A percentile compares a stretch with the other conserved stretches of the same genome.
phyloP scores from a whole-genome alignment of 805 yeast species.

The Debaryomyces hansenii region DNA sequence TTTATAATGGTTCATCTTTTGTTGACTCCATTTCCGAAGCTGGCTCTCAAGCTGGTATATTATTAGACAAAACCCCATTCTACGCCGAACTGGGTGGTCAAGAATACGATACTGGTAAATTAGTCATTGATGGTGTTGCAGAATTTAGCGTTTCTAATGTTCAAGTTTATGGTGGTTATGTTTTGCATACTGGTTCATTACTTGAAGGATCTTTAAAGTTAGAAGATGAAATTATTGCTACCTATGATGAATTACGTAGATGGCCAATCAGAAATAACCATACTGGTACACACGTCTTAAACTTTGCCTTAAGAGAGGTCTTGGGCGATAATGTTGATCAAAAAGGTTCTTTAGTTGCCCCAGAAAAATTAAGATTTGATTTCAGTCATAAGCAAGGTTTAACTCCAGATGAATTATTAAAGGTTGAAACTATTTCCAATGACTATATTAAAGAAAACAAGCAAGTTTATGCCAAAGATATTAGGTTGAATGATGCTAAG shows the following conservation, averaged over 20 bases:
- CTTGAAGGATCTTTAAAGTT: conserved; percentile 73
- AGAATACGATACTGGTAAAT: conserved; percentile 91
- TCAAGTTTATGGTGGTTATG: conserved; percentile 91
- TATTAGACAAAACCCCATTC: conserved; percentile 88
- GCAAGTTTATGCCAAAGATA: conserved; percentile 80
- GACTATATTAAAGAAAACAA: conserved; percentile 68
- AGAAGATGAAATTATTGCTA: conserved; percentile 74
- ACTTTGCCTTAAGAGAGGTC: conserved; percentile 82
- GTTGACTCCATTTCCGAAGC: conserved; percentile 43
- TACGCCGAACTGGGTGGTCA: conserved; percentile 99
- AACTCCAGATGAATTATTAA: conserved; percentile 63
- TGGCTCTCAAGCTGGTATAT: conserved; percentile 64
- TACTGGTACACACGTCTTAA: conserved; percentile 95
- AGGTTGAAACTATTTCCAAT: conserved; percentile 75
- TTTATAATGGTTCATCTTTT: conserved; percentile 67
- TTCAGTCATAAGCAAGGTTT: conserved; percentile 91
- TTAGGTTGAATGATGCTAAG: conserved; percentile 69
- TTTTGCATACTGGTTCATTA: conserved; percentile 87
- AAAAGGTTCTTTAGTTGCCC: conserved; percentile 94
- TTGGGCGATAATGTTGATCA: conserved; percentile 90
- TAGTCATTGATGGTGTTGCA: conserved; percentile 81
- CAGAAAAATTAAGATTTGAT: conserved; percentile 94
- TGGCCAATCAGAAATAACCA: conserved; percentile 97
- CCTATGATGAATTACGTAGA: conserved; percentile 90
- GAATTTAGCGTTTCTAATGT: conserved; percentile 92